phyloP scores from a whole-genome alignment of 176 grass and related monocot species.

The Bothriochloa decipiens region DNA sequence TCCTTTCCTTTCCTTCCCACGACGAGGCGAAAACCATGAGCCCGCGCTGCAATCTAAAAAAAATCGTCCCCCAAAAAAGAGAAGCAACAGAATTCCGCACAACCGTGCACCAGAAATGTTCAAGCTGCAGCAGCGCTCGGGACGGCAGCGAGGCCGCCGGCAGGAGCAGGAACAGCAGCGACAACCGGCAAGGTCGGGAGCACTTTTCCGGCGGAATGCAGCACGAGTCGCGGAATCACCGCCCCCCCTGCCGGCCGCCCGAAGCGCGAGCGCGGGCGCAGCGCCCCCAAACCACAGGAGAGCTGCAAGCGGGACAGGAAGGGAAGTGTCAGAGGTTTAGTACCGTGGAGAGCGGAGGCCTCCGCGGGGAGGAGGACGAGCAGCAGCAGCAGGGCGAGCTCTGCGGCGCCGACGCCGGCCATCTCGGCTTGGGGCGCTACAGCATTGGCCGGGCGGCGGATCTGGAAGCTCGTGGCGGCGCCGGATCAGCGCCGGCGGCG shows the following conservation, averaged over 20 bases:
- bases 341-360: slow-evolving; percentile 42
- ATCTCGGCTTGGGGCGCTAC: slow-evolving; percentile 17
- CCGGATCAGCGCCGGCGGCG: not conserved
- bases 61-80: not conserved
- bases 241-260: not conserved
- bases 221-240: not conserved
- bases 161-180: not conserved
- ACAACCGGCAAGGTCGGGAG: not conserved
- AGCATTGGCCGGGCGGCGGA: slow-evolving; percentile 46
- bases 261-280: not conserved
- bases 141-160: not conserved
- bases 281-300: not conserved
- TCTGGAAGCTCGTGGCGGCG: slow-evolving; percentile 41
- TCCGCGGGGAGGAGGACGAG: not conserved
- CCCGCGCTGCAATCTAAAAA: not conserved
- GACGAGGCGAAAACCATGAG: not conserved
- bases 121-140: not conserved
- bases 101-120: not conserved
- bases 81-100: slow-evolving; percentile 14
- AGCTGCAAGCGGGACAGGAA: not conserved
- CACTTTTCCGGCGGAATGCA: not conserved
- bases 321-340: not conserved
- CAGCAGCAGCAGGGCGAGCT: not conserved
- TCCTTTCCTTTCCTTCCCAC: not conserved
- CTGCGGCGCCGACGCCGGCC: not conserved